A percentile compares a stretch with the other conserved stretches of the same genome.
These are phyloP conservation scores for Candida wancherniae DNA, from an alignment of 805 yeast species.

Conservation along the genomic window DNA sequence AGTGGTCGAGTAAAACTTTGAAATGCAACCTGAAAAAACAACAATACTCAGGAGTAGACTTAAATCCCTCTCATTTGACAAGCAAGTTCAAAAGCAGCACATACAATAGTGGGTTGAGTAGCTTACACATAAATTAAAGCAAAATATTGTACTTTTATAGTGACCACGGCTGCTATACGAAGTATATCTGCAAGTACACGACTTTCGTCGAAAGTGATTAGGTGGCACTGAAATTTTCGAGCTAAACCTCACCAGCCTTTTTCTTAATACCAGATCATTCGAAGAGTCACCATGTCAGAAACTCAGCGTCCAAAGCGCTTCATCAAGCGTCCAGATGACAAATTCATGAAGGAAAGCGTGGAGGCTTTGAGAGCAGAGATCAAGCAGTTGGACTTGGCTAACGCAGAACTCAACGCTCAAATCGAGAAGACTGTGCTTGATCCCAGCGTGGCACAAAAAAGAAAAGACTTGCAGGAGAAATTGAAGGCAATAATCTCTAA, in stretches of 20 bases:
- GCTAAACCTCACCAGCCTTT: no score
- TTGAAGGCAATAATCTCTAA: constrained; percentile 41
- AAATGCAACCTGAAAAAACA: no score
- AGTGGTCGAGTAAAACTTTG: no score
- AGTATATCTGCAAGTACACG: no score
- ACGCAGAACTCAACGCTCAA: constrained; percentile 49
- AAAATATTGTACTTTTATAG: no score
- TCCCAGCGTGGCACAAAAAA: constrained; percentile 26
- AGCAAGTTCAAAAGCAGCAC: no score
- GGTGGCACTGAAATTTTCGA: constrained; percentile 7
- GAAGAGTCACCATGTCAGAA: constrained; percentile 13
- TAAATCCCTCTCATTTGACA: no score
- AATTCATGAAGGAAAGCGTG: constrained; percentile 55
- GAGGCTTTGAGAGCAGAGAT: constrained; percentile 55
- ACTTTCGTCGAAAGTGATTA: constrained; percentile 5
- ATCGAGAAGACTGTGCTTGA: constrained; percentile 41
- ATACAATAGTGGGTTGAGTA: no score
- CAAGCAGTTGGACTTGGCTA: constrained; percentile 53
- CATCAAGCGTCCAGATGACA: constrained; percentile 72
- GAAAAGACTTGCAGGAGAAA: constrained; percentile 29
- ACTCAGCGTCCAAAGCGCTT: constrained; percentile 40
- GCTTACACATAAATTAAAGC: no score
- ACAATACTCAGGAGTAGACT: no score
- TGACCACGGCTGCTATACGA: no score
- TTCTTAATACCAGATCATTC: constrained; percentile 3